Conservation (phyloP, 2,329 filamentous ascomycete species). For the Diaporthe velutina region DNA sequence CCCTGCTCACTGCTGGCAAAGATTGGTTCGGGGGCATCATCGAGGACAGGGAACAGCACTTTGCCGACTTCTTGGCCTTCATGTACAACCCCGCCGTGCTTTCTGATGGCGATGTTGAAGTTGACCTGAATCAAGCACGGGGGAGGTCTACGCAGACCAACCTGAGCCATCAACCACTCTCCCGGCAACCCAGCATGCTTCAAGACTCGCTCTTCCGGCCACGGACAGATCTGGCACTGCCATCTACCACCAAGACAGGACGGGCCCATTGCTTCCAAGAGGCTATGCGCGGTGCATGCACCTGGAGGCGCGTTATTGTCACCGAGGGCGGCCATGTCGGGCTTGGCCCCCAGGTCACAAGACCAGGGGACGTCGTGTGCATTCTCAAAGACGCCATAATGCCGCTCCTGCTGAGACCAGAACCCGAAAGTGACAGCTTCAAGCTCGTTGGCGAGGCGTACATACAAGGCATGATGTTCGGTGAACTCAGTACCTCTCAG, state of each 20-base stretch:
- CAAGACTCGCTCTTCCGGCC: neutral
- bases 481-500: neutral
- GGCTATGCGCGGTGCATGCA: neutral
- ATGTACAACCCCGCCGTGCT: neutral
- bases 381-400: neutral
- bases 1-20: neutral
- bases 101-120: too few species aligned
- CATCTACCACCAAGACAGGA: neutral
- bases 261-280: neutral
- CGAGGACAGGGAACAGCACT: neutral
- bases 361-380: neutral
- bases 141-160: too few species aligned
- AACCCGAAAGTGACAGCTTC: neutral
- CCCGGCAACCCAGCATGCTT: neutral
- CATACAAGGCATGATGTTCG: conserved; percentile 4
- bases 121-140: neutral
- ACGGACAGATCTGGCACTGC: neutral
- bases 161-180: fast-evolving
- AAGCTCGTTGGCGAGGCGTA: conserved; percentile 5
- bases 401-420: neutral
- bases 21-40: neutral
- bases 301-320: neutral
- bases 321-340: conserved; percentile 1
- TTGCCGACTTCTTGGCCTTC: neutral
- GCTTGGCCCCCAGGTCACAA: neutral